Conservation (phyloP, 495 filamentous ascomycete genomes). For the Annulohypoxylon nitens region DNA sequence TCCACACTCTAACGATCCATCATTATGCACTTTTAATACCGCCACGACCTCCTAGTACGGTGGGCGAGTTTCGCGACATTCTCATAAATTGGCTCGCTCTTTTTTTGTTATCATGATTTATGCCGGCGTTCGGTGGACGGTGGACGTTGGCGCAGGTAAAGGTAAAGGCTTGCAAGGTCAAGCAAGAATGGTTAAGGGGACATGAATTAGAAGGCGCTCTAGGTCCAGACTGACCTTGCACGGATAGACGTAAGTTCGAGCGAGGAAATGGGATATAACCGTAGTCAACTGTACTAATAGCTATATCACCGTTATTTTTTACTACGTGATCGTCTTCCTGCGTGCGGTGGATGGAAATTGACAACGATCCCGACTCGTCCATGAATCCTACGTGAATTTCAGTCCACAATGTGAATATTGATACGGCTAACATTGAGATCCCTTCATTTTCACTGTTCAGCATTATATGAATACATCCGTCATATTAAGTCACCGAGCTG, state of each 20-base stretch:
- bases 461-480: neutral
- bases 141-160: constrained; percentile 17
- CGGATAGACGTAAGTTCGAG: constrained; percentile 12
- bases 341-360: neutral
- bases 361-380: neutral
- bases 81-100: neutral
- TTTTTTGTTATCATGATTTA: constrained; percentile 1
- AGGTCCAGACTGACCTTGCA: constrained; percentile 4
- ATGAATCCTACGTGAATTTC: neutral
- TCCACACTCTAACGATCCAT: neutral
- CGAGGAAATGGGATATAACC: neutral
- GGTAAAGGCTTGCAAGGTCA: constrained; percentile 42
- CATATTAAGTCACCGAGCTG: neutral
- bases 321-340: neutral
- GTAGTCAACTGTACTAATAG: constrained; percentile 6
- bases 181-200: constrained; percentile 19
- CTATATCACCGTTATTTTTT: neutral
- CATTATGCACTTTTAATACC: neutral
- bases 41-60: neutral
- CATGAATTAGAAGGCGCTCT: neutral
- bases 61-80: constrained; percentile 1
- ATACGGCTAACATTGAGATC: neutral
- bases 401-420: neutral
- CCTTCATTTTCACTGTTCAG: neutral
- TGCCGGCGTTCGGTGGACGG: constrained; percentile 24